Evolutionary conservation across 306 rosid species (phyloP).

Genomic region (Urtica urens): DNA sequence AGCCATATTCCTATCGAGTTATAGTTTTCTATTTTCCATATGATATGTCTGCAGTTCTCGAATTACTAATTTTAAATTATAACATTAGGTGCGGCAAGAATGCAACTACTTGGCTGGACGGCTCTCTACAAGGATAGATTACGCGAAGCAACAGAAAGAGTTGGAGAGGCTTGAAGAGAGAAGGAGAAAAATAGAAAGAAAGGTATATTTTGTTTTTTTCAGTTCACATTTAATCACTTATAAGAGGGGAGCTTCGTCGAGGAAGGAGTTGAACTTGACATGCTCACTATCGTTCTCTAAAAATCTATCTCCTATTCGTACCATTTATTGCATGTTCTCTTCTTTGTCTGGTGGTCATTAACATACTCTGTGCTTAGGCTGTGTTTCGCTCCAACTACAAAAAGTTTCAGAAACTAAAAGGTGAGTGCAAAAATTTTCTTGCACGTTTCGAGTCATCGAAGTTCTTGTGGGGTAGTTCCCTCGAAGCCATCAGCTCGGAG

Average conservation of each 20-base stretch:
- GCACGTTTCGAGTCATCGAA: slow-evolving; percentile 29
- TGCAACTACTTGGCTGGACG: slow-evolving; percentile 59
- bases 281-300: too few species aligned
- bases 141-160: slow-evolving; percentile 33
- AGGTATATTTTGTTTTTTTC: slow-evolving; percentile 34
- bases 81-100: slow-evolving; percentile 62
- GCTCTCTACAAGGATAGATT: slow-evolving; percentile 36
- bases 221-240: too few species aligned
- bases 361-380: slow-evolving; percentile 25
- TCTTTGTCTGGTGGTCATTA: background rate
- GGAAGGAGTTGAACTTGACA: too few species aligned
- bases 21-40: too few species aligned
- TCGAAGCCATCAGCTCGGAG: slow-evolving; percentile 31
- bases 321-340: background rate
- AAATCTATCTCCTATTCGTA: background rate
- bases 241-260: too few species aligned
- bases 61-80: too few species aligned
- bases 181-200: slow-evolving; percentile 40
- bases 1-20: too few species aligned
- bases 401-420: slow-evolving; percentile 56
- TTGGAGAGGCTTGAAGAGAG: slow-evolving; percentile 40
- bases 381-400: slow-evolving; percentile 62
- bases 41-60: too few species aligned
- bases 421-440: slow-evolving; percentile 57
- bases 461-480: slow-evolving; percentile 25